These are phyloP conservation scores for Endothia cerciana DNA, from an alignment of 2,329 filamentous ascomycete genomes.

Conservation along the genomic window DNA sequence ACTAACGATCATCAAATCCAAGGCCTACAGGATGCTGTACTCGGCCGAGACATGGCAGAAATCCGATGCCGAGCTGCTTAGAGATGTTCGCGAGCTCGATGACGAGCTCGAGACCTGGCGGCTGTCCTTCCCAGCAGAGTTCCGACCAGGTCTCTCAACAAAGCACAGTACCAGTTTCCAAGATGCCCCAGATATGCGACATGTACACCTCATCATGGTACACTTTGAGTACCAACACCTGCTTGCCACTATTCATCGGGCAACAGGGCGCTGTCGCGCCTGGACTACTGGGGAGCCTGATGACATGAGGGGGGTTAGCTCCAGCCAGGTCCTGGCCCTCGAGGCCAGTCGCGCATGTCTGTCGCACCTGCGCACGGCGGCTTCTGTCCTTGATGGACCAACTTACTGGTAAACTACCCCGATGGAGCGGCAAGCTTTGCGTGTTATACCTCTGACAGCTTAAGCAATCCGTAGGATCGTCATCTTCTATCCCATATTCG, in stretches of 20 bases:
- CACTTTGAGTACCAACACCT: slow-evolving; percentile 59
- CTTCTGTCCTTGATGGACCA: neutral
- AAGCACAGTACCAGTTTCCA: neutral
- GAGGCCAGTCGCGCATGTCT: slow-evolving; percentile 60
- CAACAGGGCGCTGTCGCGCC: slow-evolving; percentile 54
- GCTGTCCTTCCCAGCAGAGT: slow-evolving; percentile 47
- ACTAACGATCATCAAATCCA: slow-evolving; percentile 57
- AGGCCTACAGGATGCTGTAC: slow-evolving; percentile 52
- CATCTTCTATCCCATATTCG: slow-evolving; percentile 60
- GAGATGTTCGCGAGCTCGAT: slow-evolving; percentile 59
- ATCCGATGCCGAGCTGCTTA: slow-evolving; percentile 57
- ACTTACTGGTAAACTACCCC: neutral
- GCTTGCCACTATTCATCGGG: slow-evolving; percentile 59
- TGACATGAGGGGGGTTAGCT: slow-evolving; percentile 51
- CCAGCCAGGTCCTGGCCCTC: slow-evolving; percentile 55
- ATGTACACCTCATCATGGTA: slow-evolving; percentile 28
- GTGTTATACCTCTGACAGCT: neutral
- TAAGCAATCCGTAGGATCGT: slow-evolving; percentile 49
- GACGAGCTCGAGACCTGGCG: slow-evolving; percentile 61
- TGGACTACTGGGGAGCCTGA: slow-evolving; percentile 41
- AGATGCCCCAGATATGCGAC: neutral
- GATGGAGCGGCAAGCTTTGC: neutral
- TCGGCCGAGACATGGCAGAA: slow-evolving; percentile 53
- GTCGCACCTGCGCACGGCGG: slow-evolving; percentile 48
- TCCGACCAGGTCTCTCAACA: slow-evolving; percentile 49